A percentile compares a stretch with the other conserved stretches of the same genome.
Evolutionary conservation across 768 basidiomycete genomes (phyloP).

Genomic region (Hebeloma cylindrosporum): DNA sequence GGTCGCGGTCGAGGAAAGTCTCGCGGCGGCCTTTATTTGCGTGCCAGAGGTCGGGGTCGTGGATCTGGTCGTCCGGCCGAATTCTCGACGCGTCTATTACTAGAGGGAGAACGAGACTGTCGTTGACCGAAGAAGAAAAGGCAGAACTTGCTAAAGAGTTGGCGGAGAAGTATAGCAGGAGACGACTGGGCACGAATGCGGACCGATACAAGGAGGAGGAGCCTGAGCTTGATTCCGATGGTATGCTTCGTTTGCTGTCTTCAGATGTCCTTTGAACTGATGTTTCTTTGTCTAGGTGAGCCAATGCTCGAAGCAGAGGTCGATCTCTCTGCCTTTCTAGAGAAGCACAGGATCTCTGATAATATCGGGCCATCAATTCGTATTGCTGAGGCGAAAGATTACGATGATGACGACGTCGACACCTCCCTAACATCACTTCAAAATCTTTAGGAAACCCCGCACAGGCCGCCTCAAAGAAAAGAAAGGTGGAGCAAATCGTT

Average conservation of each 20-base stretch:
- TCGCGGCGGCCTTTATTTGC: constrained; percentile 67
- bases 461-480: constrained; percentile 48
- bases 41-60: constrained; percentile 64
- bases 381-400: constrained; percentile 25
- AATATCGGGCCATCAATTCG: constrained; percentile 23
- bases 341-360: constrained; percentile 55
- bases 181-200: constrained; percentile 66
- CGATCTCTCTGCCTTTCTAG: constrained; percentile 67
- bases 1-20: constrained; percentile 55
- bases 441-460: constrained; percentile 15
- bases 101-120: constrained; percentile 55
- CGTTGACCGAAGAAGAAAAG: constrained; percentile 44
- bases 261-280: neutral
- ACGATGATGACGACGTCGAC: constrained; percentile 63
- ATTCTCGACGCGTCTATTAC: constrained; percentile 57
- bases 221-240: constrained; percentile 69
- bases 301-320: constrained; percentile 69
- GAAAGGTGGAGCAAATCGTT: constrained; percentile 59
- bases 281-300: constrained; percentile 46
- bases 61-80: constrained; percentile 64
- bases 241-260: constrained; percentile 32
- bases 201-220: constrained; percentile 75
- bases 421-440: constrained; percentile 51
- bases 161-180: constrained; percentile 50
- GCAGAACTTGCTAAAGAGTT: constrained; percentile 52